Evolutionary conservation across 169 alveolate species (phyloP), one percentile per base, ranked within the genome.

Genomic region (Cryptosporidium meleagridis): DNA sequence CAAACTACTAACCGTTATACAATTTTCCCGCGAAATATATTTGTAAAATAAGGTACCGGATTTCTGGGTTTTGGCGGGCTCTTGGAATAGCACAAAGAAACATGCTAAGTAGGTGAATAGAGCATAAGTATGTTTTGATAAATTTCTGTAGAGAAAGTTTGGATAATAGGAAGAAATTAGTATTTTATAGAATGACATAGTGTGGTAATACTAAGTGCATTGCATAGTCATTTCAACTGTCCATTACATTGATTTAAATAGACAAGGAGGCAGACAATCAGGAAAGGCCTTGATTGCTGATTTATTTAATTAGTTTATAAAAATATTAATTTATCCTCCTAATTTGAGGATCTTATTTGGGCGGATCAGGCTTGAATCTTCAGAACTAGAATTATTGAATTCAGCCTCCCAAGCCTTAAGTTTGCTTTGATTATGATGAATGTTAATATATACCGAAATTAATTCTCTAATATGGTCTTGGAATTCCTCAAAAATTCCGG

Each of bases 401-500:
- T 73, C 86, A 9, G 70, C 51, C 70, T 55, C 94, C 97, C 97
- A 95, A 37, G 75, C 93, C 84, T 92, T 94, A 9, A 94, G 84
- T 31, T 70, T 89, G 18, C 48, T 33, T 41, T 67, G 87, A 84
- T 95, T 93, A 35, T 53, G 85, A 75, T 95, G 94, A 29, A 93
- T 93, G 70, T 67, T 51, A 52, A 94, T 70, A 91, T 95, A 95
- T 48, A 93, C 94, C 35, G 93, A 70, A 58, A 95, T 80, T 10
- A 95, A 72, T 26, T 84, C 86, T 69, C 87, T 86, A 48, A 93
- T 69, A 68, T 92, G 91, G n/a, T 92, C 86, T 87, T 95, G 95
- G 91, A 96, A 96, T 52, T 92, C 93, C 51, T 94, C 86, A 87
- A 93, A 96, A 37, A 95, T 95, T 85, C 75, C 80, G 91, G 95